A percentile compares a stretch with the other conserved stretches of the same genome.
Evolutionary conservation across 139 green algal genomes (phyloP).

Genomic region (Chlamydomonas urium): DNA sequence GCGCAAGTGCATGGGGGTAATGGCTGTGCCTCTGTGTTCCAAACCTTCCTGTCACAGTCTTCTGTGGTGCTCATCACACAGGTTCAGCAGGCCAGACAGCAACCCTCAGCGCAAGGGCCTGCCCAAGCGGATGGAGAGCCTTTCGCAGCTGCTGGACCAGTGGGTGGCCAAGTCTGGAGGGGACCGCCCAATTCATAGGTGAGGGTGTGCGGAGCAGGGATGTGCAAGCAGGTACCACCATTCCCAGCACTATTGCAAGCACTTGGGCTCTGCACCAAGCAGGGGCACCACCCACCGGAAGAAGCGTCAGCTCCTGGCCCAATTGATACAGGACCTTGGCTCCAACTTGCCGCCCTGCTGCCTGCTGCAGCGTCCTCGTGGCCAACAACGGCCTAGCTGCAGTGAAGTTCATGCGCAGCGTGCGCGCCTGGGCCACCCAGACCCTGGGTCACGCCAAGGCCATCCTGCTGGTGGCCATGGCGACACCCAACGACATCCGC

Average conservation of each 20-base stretch:
- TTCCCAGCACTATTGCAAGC: too few species aligned
- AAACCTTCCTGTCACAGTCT: too few species aligned
- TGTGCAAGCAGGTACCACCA: not conserved
- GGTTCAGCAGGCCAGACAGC: too few species aligned
- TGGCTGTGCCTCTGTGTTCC: too few species aligned
- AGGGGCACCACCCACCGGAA: too few species aligned
- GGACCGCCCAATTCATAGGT: constrained; percentile 66
- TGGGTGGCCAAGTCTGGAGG: constrained; percentile 50
- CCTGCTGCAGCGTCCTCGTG: constrained; percentile 80
- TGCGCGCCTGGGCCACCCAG: constrained; percentile 71
- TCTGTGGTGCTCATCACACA: too few species aligned
- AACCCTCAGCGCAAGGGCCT: constrained; percentile 45
- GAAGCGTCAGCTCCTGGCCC: too few species aligned
- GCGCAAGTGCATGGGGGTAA: too few species aligned
- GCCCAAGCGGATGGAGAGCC: constrained; percentile 45
- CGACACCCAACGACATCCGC: constrained; percentile 93
- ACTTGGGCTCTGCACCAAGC: too few species aligned
- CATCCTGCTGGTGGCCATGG: constrained; percentile 75
- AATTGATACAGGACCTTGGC: too few species aligned
- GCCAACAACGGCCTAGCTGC: constrained; percentile 95
- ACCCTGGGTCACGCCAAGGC: constrained; percentile 10
- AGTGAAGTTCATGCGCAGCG: constrained; percentile 95
- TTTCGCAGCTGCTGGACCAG: constrained; percentile 48
- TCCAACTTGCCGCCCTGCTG: too few species aligned
- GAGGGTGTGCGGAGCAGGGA: not conserved